A percentile compares a stretch with the other conserved stretches of the same genome.
Evolutionary conservation across 192 early-diverging fungal species (phyloP).

Genomic region (Coemansia sp.): DNA sequence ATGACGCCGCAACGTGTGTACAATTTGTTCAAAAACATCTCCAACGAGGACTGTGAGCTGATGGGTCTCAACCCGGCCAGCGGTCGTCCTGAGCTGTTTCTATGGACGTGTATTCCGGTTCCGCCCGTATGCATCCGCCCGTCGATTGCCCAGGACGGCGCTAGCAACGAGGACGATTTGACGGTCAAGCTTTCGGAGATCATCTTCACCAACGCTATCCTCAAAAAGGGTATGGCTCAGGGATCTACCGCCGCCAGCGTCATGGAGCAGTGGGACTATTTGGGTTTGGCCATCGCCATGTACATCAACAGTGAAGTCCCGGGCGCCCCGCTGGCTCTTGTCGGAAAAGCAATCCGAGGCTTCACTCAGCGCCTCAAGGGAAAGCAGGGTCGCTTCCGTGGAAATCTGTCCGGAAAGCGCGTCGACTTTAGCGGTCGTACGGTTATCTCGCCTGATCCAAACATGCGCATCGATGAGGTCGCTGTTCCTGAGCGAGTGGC

Average conservation of each 20-base stretch:
- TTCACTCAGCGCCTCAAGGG: conserved; percentile 97
- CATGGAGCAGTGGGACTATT: conserved; percentile 96
- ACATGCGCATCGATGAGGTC: conserved; percentile 94
- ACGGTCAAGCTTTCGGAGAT: conserved; percentile 95
- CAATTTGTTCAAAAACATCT: conserved; percentile 82
- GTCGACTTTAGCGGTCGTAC: conserved; percentile 99
- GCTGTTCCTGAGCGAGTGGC: conserved; percentile 91
- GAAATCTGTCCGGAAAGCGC: conserved; percentile 98
- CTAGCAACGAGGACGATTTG: conserved; percentile 95
- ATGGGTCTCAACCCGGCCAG: conserved; percentile 83
- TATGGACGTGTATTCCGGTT: conserved; percentile 94
- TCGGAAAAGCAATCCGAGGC: conserved; percentile 73
- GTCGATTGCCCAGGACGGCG: conserved; percentile 89
- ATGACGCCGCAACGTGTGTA: conserved; percentile 87
- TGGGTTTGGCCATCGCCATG: conserved; percentile 91
- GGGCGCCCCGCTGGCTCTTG: conserved; percentile 68
- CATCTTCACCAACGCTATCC: conserved; percentile 81
- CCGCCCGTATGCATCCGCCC: conserved; percentile 96
- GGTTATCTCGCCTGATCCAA: conserved; percentile 98
- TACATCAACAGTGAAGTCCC: conserved; percentile 96
- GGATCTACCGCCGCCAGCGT: conserved; percentile 66
- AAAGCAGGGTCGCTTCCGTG: conserved; percentile 98
- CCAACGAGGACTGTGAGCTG: conserved; percentile 92
- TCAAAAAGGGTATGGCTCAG: conserved; percentile 54
- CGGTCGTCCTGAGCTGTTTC: conserved; percentile 86